Base-by-base conservation (phyloP, 2,329 filamentous ascomycete genomes). In the Penicillium psychrosexuale region DNA sequence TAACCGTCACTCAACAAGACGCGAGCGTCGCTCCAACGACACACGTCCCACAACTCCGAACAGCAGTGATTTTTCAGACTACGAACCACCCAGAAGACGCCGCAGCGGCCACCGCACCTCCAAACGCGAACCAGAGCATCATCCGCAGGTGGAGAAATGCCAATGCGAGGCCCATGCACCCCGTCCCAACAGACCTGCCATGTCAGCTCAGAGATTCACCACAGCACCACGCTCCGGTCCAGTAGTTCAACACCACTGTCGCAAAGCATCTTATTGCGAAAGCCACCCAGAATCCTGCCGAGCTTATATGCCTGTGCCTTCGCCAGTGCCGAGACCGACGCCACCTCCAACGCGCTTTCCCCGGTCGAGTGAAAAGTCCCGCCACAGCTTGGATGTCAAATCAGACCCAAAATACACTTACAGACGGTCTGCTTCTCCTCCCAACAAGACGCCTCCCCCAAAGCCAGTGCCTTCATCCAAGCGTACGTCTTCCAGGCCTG, bases 21-120 rank as follows among this genome's bases (percentile, higher is more conserved):
- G 17, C 22, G 28, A 33, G 37, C 36, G 22, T 27, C 30, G 17
- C n/a, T n/a, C 30, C 22, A 19, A 9, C 13, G 13, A 49, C 7
- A 28, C 45, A 8, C 44, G 22, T 36, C 44, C 45, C 13, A 40
- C 37, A 8, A 53, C 44, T 2, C 36, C 45, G 8, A 53, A 33
- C 38, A 47, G 24, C 36, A 57, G 44, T 28, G 51, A 55, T 22
- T 13, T 30, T 8, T 51, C 49, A 5, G 53, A 52, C 33, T 36
- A 45, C 30, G 47, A 44, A 15, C 17, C 30, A 4, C 2, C 34
- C 15, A 45, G n/a, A 31, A 50, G 24, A 30, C 34, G 19, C 6
- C 46, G 40, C 19, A 11, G 9, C 19, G 38, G 43, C 2, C 45
- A 39, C 11, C 38, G 19, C 39, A 15, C 12, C 15, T 5, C 28